Evolutionary conservation across 495 filamentous ascomycete species (phyloP).

Genomic region (Pseudoneurospora amorphoporcata): DNA sequence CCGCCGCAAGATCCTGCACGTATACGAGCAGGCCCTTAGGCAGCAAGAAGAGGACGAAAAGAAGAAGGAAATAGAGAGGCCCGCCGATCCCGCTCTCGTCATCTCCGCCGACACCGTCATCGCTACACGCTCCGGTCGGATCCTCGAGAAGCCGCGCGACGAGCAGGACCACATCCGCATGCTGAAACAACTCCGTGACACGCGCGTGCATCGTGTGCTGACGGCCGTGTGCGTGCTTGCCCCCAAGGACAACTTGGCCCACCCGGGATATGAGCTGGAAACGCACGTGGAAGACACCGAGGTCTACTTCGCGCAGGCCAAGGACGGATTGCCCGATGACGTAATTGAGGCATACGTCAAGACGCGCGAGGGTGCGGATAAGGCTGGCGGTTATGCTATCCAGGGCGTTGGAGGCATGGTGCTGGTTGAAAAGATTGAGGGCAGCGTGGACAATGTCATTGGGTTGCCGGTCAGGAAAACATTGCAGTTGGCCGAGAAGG

Average conservation of each 20-base stretch:
- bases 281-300: slow-evolving; percentile 76
- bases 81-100: slow-evolving; percentile 65
- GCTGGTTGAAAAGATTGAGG: slow-evolving; percentile 79
- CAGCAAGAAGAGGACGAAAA: slow-evolving; percentile 30
- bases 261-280: slow-evolving; percentile 80
- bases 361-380: slow-evolving; percentile 89
- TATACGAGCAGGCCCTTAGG: slow-evolving; percentile 61
- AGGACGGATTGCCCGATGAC: slow-evolving; percentile 60
- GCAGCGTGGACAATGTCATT: slow-evolving; percentile 87
- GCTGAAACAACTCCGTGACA: slow-evolving; percentile 70
- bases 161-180: slow-evolving; percentile 75
- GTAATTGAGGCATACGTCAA: slow-evolving; percentile 72
- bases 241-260: slow-evolving; percentile 60
- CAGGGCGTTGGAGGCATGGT: slow-evolving; percentile 76
- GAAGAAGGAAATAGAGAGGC: not conserved
- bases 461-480: slow-evolving; percentile 81
- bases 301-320: slow-evolving; percentile 64
- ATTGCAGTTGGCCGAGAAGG: slow-evolving; percentile 76
- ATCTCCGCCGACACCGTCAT: slow-evolving; percentile 90
- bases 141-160: slow-evolving; percentile 80
- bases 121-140: slow-evolving; percentile 58
- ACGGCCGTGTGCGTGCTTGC: slow-evolving; percentile 75
- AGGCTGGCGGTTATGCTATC: slow-evolving; percentile 91
- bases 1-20: slow-evolving; percentile 62
- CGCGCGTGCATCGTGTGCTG: slow-evolving; percentile 59